Conservation (phyloP, 768 basidiomycete species). For the Naganishia antarctica region DNA sequence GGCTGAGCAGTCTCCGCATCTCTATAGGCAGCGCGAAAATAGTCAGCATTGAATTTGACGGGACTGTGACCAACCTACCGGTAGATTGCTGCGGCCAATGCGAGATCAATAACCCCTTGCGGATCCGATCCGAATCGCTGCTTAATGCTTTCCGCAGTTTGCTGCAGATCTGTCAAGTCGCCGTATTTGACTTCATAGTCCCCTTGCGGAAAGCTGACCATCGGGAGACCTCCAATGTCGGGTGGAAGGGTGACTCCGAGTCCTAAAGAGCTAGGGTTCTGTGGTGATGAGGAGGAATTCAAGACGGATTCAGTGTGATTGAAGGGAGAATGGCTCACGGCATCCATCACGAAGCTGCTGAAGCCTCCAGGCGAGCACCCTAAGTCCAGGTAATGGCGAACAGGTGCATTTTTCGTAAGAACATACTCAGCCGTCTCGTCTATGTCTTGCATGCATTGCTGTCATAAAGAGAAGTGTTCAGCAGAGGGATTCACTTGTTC, state of each 20-base stretch:
- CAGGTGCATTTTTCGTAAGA: constrained; percentile 8
- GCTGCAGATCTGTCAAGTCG: constrained; percentile 19
- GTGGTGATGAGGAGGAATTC: no score
- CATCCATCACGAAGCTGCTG: constrained; percentile 23
- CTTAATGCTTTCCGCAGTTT: constrained; percentile 7
- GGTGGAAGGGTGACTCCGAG: constrained; percentile 21
- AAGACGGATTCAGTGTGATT: no score
- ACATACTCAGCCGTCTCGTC: constrained; percentile 18
- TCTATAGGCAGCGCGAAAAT: not conserved
- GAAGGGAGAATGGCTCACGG: no score
- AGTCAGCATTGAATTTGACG: not conserved
- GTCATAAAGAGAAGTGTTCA: not conserved
- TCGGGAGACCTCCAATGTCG: constrained; percentile 23
- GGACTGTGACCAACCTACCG: not conserved
- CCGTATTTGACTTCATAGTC: constrained; percentile 24
- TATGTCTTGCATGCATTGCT: constrained; percentile 28
- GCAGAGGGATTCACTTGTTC: not conserved
- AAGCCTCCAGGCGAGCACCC: constrained; percentile 28
- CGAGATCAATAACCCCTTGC: constrained; percentile 13
- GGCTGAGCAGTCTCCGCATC: constrained; percentile 23
- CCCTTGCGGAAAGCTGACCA: constrained; percentile 28
- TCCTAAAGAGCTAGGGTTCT: constrained; percentile 5
- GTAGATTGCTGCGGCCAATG: constrained; percentile 25
- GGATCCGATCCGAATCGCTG: not conserved
- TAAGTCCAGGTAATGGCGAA: constrained; percentile 18